Base-by-base conservation (phyloP, 345 rosid genomes). In the Lumnitzera racemosa region DNA sequence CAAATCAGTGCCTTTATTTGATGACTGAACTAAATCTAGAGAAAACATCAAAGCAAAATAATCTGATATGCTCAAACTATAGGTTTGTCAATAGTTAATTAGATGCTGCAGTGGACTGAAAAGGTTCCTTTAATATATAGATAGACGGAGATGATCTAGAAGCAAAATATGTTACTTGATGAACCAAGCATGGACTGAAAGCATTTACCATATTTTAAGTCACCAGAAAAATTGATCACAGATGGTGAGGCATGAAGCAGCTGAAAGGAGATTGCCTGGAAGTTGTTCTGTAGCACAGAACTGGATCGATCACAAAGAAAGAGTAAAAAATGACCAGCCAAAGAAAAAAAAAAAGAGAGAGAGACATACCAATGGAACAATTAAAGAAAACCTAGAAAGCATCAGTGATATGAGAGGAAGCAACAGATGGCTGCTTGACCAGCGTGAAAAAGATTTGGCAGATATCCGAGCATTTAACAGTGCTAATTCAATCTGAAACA, bases 381-480 rank as follows among this genome's bases (percentile, higher is more conserved):
- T 87, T 83, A 92, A 58, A 51, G 88, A 82, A 71, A 92, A 89
- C 62, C 83, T 85, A 47, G 98, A 89, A 31, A 92, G 76, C 80
- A 92, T 57, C 27, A 83, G 67, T 15, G 96, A 87, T 29, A 81
- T 75, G 57, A 92, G 76, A 6, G 88, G 98, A 67, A 74, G 76
- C 24, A 82, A 60, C 58, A 85, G 41, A 1, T 83, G 88, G 56
- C 66, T 66, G 56, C 66, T 66, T 46, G 90, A 87, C 96, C 96
- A 92, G 12, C 67, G 75, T 57, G 59, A 70, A 66, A 82, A 87
- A 41, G 96, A 92, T 62, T 77, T 82, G 47, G 70, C 52, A 31
- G 96, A 92, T 74, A 92, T 61, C 63, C 96, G 78, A 46, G 90
- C 96, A 75, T 92, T 92, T 67, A 92, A 68, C 71, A 87, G 70